Evolutionary conservation across 208 protist species (phyloP).

Genomic region (Borovskyia barvae): DNA sequence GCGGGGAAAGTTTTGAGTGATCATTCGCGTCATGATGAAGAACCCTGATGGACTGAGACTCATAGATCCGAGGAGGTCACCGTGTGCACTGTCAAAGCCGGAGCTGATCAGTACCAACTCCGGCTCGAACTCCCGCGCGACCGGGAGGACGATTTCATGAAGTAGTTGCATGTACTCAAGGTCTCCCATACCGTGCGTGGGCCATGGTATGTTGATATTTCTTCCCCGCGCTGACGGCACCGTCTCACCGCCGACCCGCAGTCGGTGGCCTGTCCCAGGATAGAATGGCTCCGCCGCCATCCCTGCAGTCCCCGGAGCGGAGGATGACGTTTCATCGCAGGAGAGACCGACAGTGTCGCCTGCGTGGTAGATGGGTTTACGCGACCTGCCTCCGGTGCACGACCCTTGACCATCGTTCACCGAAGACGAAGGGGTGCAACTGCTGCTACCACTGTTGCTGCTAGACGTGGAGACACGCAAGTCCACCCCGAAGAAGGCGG

Average conservation of each 20-base stretch:
- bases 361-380: slow-evolving; percentile 12
- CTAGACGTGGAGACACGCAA: slow-evolving; percentile 14
- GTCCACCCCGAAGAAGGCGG: slow-evolving; percentile 47
- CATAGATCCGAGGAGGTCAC: slow-evolving; percentile 93
- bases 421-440: slow-evolving; percentile 8
- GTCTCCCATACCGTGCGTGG: slow-evolving; percentile 85
- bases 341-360: slow-evolving; percentile 60
- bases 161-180: slow-evolving; percentile 93
- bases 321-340: slow-evolving; percentile 28
- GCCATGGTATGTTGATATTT: slow-evolving; percentile 95
- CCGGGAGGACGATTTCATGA: slow-evolving; percentile 91
- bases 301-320: background rate
- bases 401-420: background rate
- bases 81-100: slow-evolving; percentile 95
- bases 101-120: slow-evolving; percentile 93
- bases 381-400: too few species aligned
- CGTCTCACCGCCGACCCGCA: slow-evolving; percentile 54
- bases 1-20: slow-evolving; percentile 36
- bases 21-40: slow-evolving; percentile 69
- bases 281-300: slow-evolving; percentile 76
- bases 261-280: slow-evolving; percentile 88
- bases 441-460: slow-evolving; percentile 5
- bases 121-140: slow-evolving; percentile 86
- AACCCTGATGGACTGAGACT: slow-evolving; percentile 70
- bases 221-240: slow-evolving; percentile 64